Evolutionary conservation across 2,329 filamentous ascomycete genomes (phyloP).

Genomic region (Venturia nashicola): DNA sequence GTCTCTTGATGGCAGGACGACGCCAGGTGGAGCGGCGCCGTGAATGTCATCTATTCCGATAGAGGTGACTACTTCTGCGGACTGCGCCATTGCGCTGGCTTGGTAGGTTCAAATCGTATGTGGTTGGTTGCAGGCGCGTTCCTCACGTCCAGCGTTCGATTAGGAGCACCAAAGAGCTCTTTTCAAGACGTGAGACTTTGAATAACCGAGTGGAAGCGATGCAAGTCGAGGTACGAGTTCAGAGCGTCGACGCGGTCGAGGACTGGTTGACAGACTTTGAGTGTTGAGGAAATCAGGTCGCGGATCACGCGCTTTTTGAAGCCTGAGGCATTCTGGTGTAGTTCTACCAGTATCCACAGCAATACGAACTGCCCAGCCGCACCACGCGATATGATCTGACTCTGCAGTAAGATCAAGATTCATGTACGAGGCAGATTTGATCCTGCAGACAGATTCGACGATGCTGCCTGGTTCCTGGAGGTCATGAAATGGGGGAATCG

Average conservation of each 20-base stretch:
- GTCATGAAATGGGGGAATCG: too few species aligned
- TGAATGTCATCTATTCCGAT: slow-evolving; percentile 31
- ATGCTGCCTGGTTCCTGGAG: too few species aligned
- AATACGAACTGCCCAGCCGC: too few species aligned
- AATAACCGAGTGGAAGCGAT: background rate
- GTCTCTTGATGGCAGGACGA: slow-evolving; percentile 75
- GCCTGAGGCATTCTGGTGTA: too few species aligned
- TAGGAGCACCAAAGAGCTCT: background rate
- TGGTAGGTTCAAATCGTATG: background rate
- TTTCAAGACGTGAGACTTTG: background rate
- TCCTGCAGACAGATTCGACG: too few species aligned
- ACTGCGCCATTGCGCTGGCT: background rate
- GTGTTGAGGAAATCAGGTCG: background rate
- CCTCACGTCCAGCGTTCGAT: background rate
- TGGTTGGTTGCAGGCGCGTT: background rate
- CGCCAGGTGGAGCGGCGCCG: slow-evolving; percentile 66
- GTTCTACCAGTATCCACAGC: too few species aligned
- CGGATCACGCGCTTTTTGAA: too few species aligned
- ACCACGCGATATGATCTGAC: too few species aligned
- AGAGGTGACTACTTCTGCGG: background rate
- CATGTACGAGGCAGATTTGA: too few species aligned
- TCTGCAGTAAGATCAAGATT: too few species aligned
- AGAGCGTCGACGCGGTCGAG: background rate
- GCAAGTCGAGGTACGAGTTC: background rate
- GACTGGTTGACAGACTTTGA: background rate